Conservation (phyloP, 1,284 basidiomycete species). For the Fomitopsis pinicola region DNA sequence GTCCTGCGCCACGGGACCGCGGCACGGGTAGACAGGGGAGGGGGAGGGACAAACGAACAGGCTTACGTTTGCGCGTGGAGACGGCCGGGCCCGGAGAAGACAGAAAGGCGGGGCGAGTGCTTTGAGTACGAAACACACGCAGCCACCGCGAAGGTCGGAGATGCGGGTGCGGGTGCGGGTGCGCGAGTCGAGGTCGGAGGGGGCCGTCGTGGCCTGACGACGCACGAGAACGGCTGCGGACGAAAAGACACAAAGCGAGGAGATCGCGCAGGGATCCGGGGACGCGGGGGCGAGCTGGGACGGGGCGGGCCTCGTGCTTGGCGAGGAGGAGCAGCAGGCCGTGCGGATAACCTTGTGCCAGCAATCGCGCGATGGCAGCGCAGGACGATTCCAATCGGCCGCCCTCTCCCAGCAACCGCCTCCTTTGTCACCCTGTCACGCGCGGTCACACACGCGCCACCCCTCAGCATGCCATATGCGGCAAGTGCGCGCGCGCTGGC, state of each 20-base stretch:
- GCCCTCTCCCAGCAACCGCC: neutral
- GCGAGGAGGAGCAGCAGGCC: neutral
- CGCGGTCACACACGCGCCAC: neutral
- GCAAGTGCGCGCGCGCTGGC: neutral
- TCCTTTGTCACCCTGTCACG: neutral
- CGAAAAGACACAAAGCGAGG: neutral
- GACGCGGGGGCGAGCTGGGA: neutral
- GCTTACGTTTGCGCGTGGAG: neutral
- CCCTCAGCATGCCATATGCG: neutral
- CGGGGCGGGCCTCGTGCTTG: neutral
- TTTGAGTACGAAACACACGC: neutral
- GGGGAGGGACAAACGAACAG: neutral
- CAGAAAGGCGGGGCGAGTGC: neutral
- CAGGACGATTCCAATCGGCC: constrained; percentile 1
- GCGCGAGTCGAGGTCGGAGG: neutral
- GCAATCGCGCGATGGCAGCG: constrained; percentile 3
- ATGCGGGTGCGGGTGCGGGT: neutral
- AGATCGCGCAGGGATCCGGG: neutral
- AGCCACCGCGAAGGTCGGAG: neutral
- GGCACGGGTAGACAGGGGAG: neutral
- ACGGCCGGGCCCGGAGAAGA: neutral
- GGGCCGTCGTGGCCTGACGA: neutral
- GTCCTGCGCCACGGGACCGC: neutral
- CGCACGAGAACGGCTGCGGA: neutral
- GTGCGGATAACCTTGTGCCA: constrained; percentile 3